Percentiles rank a stretch among this genome's conserved stretches.
Evolutionary conservation across 1,139 yeast species (phyloP).

Genomic region (Nakaseomyces delphensis): DNA sequence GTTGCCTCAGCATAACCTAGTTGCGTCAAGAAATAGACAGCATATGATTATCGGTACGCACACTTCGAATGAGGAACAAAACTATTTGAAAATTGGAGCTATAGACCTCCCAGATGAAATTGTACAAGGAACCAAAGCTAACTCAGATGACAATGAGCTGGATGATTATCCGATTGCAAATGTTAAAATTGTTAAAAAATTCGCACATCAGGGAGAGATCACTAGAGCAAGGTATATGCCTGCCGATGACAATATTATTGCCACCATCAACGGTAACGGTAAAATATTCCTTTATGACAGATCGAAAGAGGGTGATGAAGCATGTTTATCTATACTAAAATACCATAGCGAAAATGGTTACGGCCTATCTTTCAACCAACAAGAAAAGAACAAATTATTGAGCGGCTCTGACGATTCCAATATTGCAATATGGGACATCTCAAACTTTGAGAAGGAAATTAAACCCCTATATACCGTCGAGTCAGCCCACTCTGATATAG

Average conservation of each 20-base stretch:
- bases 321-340: constrained; percentile 30
- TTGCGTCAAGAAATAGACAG: constrained; percentile 24
- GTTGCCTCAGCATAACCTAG: constrained; percentile 41
- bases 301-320: constrained; percentile 28
- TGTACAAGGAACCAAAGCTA: constrained; percentile 12
- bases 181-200: constrained; percentile 56
- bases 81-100: constrained; percentile 68
- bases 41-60: constrained; percentile 71
- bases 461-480: constrained; percentile 30
- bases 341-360: constrained; percentile 63
- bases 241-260: constrained; percentile 54
- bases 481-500: constrained; percentile 44
- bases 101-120: constrained; percentile 52
- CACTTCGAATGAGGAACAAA: constrained; percentile 70
- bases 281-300: constrained; percentile 58
- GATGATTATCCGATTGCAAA: constrained; percentile 36
- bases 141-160: constrained; percentile 28
- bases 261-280: constrained; percentile 75
- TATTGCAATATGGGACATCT: constrained; percentile 50
- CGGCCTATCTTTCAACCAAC: constrained; percentile 58
- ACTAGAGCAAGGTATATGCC: constrained; percentile 83
- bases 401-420: constrained; percentile 59
- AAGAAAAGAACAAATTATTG: constrained; percentile 41
- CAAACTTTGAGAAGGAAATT: constrained; percentile 10
- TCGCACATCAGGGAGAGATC: constrained; percentile 49